phyloP scores from a whole-genome alignment of 179 eudicot species.

The Actinidia polygama region DNA sequence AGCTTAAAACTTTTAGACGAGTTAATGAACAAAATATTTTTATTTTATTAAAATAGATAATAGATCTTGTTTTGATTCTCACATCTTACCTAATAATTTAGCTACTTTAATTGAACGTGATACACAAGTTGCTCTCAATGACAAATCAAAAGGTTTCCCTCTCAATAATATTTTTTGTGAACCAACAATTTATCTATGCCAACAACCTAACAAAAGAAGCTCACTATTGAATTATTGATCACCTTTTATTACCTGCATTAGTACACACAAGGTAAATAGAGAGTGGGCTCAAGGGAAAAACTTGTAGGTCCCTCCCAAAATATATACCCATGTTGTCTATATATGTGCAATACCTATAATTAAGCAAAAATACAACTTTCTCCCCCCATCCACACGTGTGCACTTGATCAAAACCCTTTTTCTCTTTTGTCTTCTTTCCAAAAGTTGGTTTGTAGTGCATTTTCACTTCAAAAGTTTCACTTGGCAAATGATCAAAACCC shows the following conservation, averaged over 20 bases:
- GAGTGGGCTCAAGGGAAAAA: not conserved
- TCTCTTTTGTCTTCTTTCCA: not conserved
- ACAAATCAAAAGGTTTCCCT: not conserved
- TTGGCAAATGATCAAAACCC: not conserved
- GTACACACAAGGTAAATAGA: not conserved
- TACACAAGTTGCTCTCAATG: constrained; percentile 5
- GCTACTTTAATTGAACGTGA: not conserved
- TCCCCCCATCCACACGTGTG: not conserved
- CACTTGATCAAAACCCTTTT: not conserved
- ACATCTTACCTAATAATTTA: not conserved
- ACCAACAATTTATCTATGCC: constrained; percentile 2
- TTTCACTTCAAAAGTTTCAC: too few species aligned
- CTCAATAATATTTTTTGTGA: not conserved
- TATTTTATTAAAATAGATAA: too few species aligned
- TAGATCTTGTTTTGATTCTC: too few species aligned
- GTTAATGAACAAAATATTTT: too few species aligned
- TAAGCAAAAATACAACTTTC: not conserved
- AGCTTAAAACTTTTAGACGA: too few species aligned
- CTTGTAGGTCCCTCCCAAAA: not conserved
- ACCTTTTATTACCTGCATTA: not conserved
- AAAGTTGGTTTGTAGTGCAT: too few species aligned
- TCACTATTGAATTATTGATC: not conserved
- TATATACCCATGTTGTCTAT: not conserved
- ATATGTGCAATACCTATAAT: constrained; percentile 8
- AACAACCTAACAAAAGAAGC: not conserved